Percentiles rank a stretch among this genome's conserved stretches.
These are phyloP conservation scores for Arthrinium puccinioides DNA, from an alignment of 2,329 filamentous ascomycete species.

Conservation along the genomic window DNA sequence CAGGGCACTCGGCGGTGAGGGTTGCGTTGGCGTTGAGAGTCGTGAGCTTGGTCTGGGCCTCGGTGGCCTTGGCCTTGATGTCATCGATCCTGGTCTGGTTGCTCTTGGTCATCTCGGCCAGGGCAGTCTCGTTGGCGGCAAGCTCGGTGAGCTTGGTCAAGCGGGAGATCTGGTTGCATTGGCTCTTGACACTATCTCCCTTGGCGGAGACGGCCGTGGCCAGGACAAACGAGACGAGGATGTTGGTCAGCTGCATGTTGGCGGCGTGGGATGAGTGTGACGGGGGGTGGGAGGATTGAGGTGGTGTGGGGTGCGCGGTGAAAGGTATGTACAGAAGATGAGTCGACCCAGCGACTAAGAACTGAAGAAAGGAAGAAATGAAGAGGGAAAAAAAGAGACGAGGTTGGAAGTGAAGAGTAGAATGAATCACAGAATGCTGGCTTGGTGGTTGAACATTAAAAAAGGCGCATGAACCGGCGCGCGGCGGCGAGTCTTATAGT, in stretches of 20 bases:
- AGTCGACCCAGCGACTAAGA: constrained; percentile 9
- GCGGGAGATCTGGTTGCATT: constrained; percentile 25
- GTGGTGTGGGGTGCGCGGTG: background rate
- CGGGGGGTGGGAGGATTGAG: background rate
- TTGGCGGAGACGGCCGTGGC: constrained; percentile 13
- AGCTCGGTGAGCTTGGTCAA: constrained; percentile 22
- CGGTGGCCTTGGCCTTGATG: constrained; percentile 28
- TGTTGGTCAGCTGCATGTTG: constrained; percentile 11
- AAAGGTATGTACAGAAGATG: background rate
- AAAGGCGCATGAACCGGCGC: too few species aligned
- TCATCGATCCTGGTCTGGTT: constrained; percentile 27
- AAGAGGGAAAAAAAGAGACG: background rate
- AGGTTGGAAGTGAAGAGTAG: background rate
- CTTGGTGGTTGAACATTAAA: too few species aligned
- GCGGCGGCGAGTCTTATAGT: too few species aligned
- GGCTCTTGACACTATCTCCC: constrained; percentile 7
- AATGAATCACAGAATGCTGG: too few species aligned
- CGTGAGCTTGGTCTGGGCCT: constrained; percentile 19
- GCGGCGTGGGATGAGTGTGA: background rate
- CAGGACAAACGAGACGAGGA: constrained; percentile 8
- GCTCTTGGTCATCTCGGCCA: constrained; percentile 23
- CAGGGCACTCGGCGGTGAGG: constrained; percentile 23
- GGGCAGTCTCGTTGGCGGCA: constrained; percentile 27
- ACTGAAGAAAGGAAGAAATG: background rate
- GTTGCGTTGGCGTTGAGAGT: constrained; percentile 27